Percentiles rank a stretch among this genome's conserved stretches.
phyloP scores from a whole-genome alignment of 106 monocot species.

The Chionographis japonica region DNA sequence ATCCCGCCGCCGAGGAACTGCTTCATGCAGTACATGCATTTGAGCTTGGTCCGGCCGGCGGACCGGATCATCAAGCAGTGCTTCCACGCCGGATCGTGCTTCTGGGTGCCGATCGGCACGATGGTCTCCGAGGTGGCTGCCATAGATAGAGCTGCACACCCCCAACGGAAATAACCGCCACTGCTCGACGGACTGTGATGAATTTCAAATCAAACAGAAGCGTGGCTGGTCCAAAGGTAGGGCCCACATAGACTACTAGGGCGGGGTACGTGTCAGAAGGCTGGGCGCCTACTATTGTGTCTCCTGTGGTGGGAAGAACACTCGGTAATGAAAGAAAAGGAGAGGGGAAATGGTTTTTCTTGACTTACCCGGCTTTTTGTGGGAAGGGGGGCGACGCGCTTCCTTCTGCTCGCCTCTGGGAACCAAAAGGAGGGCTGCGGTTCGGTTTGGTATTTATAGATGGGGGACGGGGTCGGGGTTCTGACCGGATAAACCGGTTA shows the following conservation, averaged over 20 bases:
- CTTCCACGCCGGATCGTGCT: conserved; percentile 99
- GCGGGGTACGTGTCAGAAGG: neutral
- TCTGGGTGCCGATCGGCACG: conserved; percentile 88
- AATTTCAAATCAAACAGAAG: neutral
- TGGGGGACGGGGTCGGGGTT: neutral
- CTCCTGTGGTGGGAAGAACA: neutral
- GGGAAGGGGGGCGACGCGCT: neutral
- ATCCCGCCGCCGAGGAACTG: conserved; percentile 90
- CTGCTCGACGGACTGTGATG: neutral
- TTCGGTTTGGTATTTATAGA: conserved; percentile 38
- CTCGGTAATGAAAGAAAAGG: neutral
- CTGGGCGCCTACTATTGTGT: neutral
- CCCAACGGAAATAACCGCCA: neutral
- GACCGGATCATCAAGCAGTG: conserved; percentile 84
- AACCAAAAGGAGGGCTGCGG: conserved; percentile 10
- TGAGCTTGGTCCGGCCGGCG: conserved; percentile 59
- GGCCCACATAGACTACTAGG: no score
- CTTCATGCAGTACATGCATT: conserved; percentile 84
- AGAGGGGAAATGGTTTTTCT: neutral
- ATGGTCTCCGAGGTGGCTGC: conserved; percentile 53
- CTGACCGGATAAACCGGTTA: conserved; percentile 37
- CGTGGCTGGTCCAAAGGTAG: no score
- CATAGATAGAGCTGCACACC: conserved; percentile 6
- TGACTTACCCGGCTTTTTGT: conserved; percentile 11
- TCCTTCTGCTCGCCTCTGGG: neutral